Percentiles rank a stretch among this genome's conserved stretches.
These are phyloP conservation scores for Phytophthora megakarya DNA, from an alignment of 352 stramenopile species.

Conservation along the genomic window DNA sequence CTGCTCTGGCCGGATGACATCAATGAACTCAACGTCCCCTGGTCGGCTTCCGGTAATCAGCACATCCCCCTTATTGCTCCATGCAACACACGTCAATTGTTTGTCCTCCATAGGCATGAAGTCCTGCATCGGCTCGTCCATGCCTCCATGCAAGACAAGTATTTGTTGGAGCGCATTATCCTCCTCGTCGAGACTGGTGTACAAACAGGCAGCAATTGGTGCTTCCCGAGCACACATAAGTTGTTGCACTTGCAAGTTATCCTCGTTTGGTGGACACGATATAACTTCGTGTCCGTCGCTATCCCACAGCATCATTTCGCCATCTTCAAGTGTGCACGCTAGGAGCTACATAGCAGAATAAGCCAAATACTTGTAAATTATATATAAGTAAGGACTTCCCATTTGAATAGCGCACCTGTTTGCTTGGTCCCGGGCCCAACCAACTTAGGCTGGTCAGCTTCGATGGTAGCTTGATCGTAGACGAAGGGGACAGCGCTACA, in stretches of 20 bases:
- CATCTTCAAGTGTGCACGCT: slow-evolving; percentile 38
- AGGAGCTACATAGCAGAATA: slow-evolving; percentile 28
- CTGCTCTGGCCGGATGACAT: slow-evolving; percentile 31
- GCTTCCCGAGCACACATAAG: slow-evolving; percentile 42
- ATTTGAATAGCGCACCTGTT: slow-evolving; percentile 32
- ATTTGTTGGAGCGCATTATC: slow-evolving; percentile 40
- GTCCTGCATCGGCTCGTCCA: slow-evolving; percentile 43
- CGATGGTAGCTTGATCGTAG: slow-evolving; percentile 37
- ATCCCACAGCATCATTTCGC: slow-evolving; percentile 37
- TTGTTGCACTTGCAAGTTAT: slow-evolving; percentile 31
- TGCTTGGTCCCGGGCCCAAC: slow-evolving; percentile 35
- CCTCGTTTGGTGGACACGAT: slow-evolving; percentile 27
- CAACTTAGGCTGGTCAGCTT: slow-evolving; percentile 36
- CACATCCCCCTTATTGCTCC: slow-evolving; percentile 35
- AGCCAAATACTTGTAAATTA: slow-evolving; percentile 10
- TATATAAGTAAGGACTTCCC: background rate
- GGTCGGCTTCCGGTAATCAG: slow-evolving; percentile 33
- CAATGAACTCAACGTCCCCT: slow-evolving; percentile 44
- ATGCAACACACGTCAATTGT: slow-evolving; percentile 42
- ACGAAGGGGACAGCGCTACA: slow-evolving; percentile 22
- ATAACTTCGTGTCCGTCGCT: slow-evolving; percentile 37
- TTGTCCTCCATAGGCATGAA: slow-evolving; percentile 42
- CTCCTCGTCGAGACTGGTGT: slow-evolving; percentile 31
- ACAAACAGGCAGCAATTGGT: slow-evolving; percentile 38
- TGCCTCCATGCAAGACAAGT: slow-evolving; percentile 40